Evolutionary conservation across 1,284 basidiomycete genomes (phyloP), one percentile per base, ranked within the genome.

Genomic region (Papiliotrema laurentii): DNA sequence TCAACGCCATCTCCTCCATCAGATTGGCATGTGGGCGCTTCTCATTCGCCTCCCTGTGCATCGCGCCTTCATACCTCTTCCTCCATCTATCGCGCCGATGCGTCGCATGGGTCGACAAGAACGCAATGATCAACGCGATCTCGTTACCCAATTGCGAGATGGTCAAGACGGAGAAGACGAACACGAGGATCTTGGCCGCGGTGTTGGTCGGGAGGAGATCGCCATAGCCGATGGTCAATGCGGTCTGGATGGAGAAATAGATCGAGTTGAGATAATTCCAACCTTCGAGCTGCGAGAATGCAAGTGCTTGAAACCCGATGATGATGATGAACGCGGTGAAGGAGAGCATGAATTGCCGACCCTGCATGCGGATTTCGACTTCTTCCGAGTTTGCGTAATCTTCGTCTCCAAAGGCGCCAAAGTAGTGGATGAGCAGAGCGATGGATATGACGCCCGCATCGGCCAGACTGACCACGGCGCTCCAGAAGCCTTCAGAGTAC

Each of bases 401-500:
- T 14, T 54, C 42, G n/a, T 45, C 53, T 10, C 55, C 47, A 47
- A 69, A 71, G 2, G 65, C 68, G 33, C 72, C 55, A 19, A 69
- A 48, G 51, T 71, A 75, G 52, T 77, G 75, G 27, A 68, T 54
- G 2, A 71, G 39, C 2, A 77, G 63, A 2, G 71, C 56, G 43
- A 66, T 50, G 4, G 68, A 60, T 50, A 77, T 76, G 42, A 75
- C 56, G 1, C 71, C 71, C 4, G 67, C 56, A 21, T 70, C 58
- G 39, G 73, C 59, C 31, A 75, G 51, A 2, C 73, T 73, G 19
- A 75, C 55, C 27, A 77, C 71, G 2, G 74, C 75, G 45, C 69
- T 72, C 72, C 75, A 78, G 56, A 77, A 77, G 0, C 71, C 76
- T 51, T 74, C 66, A 18, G 56, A 53, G 47, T 68, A 77, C 16